Evolutionary conservation across 139 green algal genomes (phyloP), one percentile per base, ranked within the genome.

Genomic region (Nannochloris sp.): DNA sequence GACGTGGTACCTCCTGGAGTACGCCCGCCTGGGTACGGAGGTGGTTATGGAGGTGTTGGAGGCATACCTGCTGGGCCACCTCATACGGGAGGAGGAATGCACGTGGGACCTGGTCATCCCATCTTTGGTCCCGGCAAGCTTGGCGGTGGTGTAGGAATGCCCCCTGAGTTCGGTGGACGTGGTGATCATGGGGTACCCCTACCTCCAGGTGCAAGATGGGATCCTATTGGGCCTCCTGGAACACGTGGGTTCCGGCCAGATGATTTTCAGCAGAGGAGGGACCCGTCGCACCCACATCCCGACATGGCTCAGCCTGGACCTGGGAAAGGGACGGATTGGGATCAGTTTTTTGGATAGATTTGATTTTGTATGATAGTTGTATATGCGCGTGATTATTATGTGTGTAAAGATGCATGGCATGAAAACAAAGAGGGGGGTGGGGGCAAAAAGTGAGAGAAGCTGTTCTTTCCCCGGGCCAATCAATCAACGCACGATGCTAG

Each of bases 181-280:
- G 9, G n/a, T 25, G 46, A 35, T 1, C 44, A 29, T 1, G 58
- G 45, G 5, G 24, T 15, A 7, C 13, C 29, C 1, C 46, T 71
- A 39, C 72, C 72, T 4, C 48, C 66, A 4, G 71, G 71, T 23
- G 73, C 68, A 29, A 58, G 67, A 12, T 84, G 57, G 60, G 78
- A 84, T 60, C 78, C 78, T 6, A 83, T 84, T 30, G 67, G 46
- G 2, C 78, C 78, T n/a, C 70, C 65, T 13, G 78, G 78, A 27
- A 58, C 77, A 61, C 70, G 34, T 3, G 75, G 75, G 13, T 77
- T 73, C 47, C 9, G 48, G 19, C 75, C 75, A 7, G 71, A 65
- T 37, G 65, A 68, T 44, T 76, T 70, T 31, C 19, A 48, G 10
- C 30, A 24, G 3, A 46, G 27, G 1, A n/a, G 55, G 15, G 33